Evolutionary conservation across 2,329 filamentous ascomycete genomes (phyloP), one percentile per base, ranked within the genome.

Genomic region (Penicillium sp.): DNA sequence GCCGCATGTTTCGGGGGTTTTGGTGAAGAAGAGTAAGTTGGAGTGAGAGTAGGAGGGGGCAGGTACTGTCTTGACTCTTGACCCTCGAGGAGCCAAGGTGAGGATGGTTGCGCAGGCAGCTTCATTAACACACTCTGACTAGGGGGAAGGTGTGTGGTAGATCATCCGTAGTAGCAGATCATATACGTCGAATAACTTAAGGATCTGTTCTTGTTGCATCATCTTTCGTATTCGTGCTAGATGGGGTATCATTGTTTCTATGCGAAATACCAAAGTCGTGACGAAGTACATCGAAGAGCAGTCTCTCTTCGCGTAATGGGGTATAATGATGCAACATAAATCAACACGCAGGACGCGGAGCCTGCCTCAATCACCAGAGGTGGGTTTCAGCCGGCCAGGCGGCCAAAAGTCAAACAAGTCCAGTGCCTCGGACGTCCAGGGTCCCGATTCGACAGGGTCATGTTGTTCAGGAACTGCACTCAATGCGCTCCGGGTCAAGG

Each of bases 371-470:
- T 47, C 37, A 41, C 4, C 49, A 63, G 58, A 69, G 37, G 3
- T 51, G 37, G 76, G 75, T 54, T 76, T 79, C 17, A 67, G 64
- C 51, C 73, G 68, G n/a, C 70, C 75, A 6, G 71, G 70, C 15
- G 77, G 77, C 77, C 77, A 79, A 61, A 75, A 79, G 47, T 78
- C 76, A 63, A 79, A 79, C 20, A 79, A 65, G 65, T 79, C 75
- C 28, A 76, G 64, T 14, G 77, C 77, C 60, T 79, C 77, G 0
- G 68, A 66, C 5, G 77, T 79, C 77, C 77, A 79, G 0, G 77
- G 76, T 0, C 77, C 77, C 58, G 74, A 67, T 43, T 76, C 75
- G 5, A 59, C 42, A 8, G 49, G 57, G 20, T 60, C 62, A 8
- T 66, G 59, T 25, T 67, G 63, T 15, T 67, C 63, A 12, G 52